Base-by-base conservation (phyloP, 257 asterid species). In the Cordia subcordata region DNA sequence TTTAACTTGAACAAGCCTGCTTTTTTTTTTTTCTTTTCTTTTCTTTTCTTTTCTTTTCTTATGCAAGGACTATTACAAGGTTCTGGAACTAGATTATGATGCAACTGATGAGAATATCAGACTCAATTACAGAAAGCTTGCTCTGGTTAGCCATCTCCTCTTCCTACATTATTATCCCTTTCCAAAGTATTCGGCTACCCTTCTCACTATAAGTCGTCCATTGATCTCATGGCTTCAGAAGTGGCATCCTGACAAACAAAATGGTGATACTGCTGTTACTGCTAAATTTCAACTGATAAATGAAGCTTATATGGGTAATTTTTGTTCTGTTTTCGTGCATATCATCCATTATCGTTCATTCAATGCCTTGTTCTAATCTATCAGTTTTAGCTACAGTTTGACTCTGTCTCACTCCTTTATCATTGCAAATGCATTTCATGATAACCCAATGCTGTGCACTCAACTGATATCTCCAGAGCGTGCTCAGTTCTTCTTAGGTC, bases 201-300 rank as follows among this genome's bases (percentile, higher is more conserved):
- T 35, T 16, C 55, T 13, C 16, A 42, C 49, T 27, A n/a, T 33
- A 50, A 23, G 59, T 56, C 11, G n/a, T 51, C 67, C 58, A 38
- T 22, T 32, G 11, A 17, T 8, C 16, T 51, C 51, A 23, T 63
- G 58, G 40, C 55, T 57, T 10, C 84, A 84, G 92, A 81, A 77
- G 76, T 84, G 92, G 92, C 92, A 81, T 84, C 92, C 92, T 44
- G 92, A 84, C 66, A 84, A 84, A 67, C 84, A 81, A 53, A 70
- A 71, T 65, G 85, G 79, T 21, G 77, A 84, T 66, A 56, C 20
- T 57, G 77, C 75, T 49, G 78, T 76, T 67, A 84, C 88, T 12
- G 77, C 68, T 11, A 81, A 74, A 61, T 84, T 84, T 70, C 92
- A 84, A 74, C 88, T 77, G 77, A 84, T 81, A 35, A 84, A 75